A percentile compares a stretch with the other conserved stretches of the same genome.
Evolutionary conservation across 2,329 filamentous ascomycete species (phyloP).

Genomic region (Microdochium paspali): DNA sequence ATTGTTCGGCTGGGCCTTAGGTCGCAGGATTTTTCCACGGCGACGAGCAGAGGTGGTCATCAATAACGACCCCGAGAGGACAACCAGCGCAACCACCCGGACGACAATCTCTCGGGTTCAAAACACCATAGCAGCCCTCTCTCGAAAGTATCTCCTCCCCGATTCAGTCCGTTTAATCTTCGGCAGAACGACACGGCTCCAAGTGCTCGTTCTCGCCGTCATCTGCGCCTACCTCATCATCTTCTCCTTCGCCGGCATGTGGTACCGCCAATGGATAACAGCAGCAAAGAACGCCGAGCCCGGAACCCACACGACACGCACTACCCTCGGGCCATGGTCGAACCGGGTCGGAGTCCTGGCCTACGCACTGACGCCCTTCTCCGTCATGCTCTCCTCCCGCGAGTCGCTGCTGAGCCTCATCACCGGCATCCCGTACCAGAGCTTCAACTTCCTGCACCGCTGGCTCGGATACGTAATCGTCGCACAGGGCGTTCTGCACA

Average conservation of each 20-base stretch:
- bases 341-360: slow-evolving; percentile 63
- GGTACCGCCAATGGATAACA: slow-evolving; percentile 60
- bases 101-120: slow-evolving; percentile 14
- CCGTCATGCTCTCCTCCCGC: slow-evolving; percentile 55
- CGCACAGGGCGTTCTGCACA: slow-evolving; percentile 58
- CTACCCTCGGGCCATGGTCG: slow-evolving; percentile 55
- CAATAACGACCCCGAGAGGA: slow-evolving; percentile 8
- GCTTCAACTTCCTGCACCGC: slow-evolving; percentile 69
- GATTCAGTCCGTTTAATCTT: slow-evolving; percentile 52
- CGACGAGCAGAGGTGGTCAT: slow-evolving; percentile 11
- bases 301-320: slow-evolving; percentile 52
- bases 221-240: slow-evolving; percentile 54
- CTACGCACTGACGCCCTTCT: slow-evolving; percentile 65
- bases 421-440: slow-evolving; percentile 67
- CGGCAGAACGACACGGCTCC: slow-evolving; percentile 58
- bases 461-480: slow-evolving; percentile 70
- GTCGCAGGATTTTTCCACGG: slow-evolving; percentile 15
- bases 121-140: slow-evolving; percentile 27
- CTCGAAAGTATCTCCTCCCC: slow-evolving; percentile 47
- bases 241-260: slow-evolving; percentile 60
- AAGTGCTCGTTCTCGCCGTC: slow-evolving; percentile 50
- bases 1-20: slow-evolving; percentile 30
- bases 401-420: slow-evolving; percentile 62
- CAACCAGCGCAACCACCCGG: slow-evolving; percentile 4
- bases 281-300: slow-evolving; percentile 46